Percentiles rank a stretch among this genome's conserved stretches.
phyloP scores from a whole-genome alignment of 2,329 filamentous ascomycete genomes.

The Xylariaceae sp. region DNA sequence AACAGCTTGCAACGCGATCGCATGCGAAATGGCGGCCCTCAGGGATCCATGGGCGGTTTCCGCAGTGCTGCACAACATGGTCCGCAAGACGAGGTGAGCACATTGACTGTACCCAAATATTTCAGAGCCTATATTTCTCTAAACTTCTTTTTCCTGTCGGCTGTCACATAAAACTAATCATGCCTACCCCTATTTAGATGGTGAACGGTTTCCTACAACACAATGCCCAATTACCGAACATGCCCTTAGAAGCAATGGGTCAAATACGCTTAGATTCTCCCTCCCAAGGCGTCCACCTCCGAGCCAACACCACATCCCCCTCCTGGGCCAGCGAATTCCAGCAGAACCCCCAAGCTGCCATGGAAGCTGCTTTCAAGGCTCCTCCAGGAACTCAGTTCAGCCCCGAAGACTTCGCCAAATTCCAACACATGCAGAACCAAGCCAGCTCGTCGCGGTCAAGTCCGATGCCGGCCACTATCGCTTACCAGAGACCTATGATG shows the following conservation, averaged over 20 bases:
- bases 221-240: conserved; percentile 55
- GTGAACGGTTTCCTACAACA: conserved; percentile 92
- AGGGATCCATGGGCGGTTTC: conserved; percentile 70
- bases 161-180: conserved; percentile 24
- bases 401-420: conserved; percentile 81
- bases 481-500: conserved; percentile 59
- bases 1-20: conserved; percentile 91
- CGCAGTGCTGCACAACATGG: conserved; percentile 65
- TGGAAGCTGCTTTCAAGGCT: conserved; percentile 67
- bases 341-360: conserved; percentile 51
- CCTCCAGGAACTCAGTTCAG: conserved; percentile 62
- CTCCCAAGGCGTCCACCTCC: conserved; percentile 48
- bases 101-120: neutral
- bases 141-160: too few relatives aligned
- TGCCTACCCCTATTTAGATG: conserved; percentile 54
- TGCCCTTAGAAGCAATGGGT: conserved; percentile 44
- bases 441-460: conserved; percentile 48
- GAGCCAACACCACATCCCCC: conserved; percentile 52
- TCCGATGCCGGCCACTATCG: conserved; percentile 51
- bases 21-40: conserved; percentile 70
- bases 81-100: conserved; percentile 66
- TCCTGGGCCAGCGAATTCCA: conserved; percentile 52
- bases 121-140: too few relatives aligned
- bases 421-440: conserved; percentile 68
- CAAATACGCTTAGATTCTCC: conserved; percentile 44